Base-by-base conservation (phyloP, 164 flowering plant species). In the Stephania yunnanensis region DNA sequence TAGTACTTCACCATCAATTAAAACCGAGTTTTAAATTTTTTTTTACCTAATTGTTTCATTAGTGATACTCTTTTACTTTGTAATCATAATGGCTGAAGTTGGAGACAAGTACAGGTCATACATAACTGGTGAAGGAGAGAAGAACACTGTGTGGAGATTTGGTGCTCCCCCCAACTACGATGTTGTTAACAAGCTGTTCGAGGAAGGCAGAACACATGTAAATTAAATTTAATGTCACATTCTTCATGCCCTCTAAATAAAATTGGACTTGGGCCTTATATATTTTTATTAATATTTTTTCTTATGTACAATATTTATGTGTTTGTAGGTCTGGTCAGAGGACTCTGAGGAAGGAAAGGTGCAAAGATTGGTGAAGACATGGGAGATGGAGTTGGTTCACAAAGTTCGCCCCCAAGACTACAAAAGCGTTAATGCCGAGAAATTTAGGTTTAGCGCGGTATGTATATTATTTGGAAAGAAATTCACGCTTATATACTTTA, bases 321-420 rank as follows among this genome's bases (percentile, higher is more conserved):
- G 2, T 70, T 6, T 79, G 79, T 76, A 93, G 95, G 91, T 80
- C 55, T 92, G 98, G 98, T 87, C 91, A 0, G 73, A 87, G 77
- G 93, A 90, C 7, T 89, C 94, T 66, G 74, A 85, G 0, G 94
- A 89, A 77, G 97, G 88, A 64, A 75, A 74, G 69, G 97, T 92
- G 73, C 94, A 92, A 77, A 82, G 82, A 74, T 82, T 90, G 4
- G 87, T 89, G 19, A 92, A 92, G 87, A 86, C 92, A 52, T 88
- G 87, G 88, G 97, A 92, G 68, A 92, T 92, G 97, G 97, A 92
- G 79, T n/a, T 90, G n/a, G 83, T 88, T 77, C 87, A 92, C 71
- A 92, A 92, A 75, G 69, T 78, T 4, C 6, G 70, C 45, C 64
- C 75, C 1, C 76, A 85, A 1, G 92, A 90, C 76, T 80, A 12